Conservation (phyloP, 2,329 filamentous ascomycete species). For the Lachnellula cervina region DNA sequence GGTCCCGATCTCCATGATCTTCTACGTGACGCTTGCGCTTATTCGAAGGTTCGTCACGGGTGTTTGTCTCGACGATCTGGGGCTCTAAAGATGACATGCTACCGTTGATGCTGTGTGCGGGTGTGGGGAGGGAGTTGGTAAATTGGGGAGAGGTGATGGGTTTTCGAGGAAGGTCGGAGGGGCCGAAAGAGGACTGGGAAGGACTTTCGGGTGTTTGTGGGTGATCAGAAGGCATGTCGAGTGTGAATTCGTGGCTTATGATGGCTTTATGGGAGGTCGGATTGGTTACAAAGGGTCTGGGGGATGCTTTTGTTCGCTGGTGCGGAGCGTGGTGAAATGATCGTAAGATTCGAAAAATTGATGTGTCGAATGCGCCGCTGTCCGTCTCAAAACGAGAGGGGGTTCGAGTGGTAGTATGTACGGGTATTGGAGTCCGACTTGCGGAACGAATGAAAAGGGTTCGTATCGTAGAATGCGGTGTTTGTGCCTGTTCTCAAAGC, state of each 20-base stretch:
- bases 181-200: conserved; percentile 53
- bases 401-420: neutral
- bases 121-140: conserved; percentile 49
- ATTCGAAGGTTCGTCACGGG: conserved; percentile 48
- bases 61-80: conserved; percentile 16
- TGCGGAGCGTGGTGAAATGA: conserved; percentile 13
- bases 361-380: conserved; percentile 15
- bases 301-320: neutral
- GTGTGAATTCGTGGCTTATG: conserved; percentile 1
- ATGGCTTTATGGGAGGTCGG: neutral
- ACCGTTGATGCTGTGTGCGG: conserved; percentile 59
- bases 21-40: conserved; percentile 59
- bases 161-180: conserved; percentile 38
- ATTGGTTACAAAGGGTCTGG: conserved; percentile 6
- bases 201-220: conserved; percentile 65
- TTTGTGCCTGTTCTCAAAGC: conserved; percentile 1
- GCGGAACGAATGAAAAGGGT: conserved; percentile 6
- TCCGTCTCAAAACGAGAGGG: conserved; percentile 4
- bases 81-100: conserved; percentile 30
- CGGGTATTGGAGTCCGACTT: conserved; percentile 2
- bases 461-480: conserved; percentile 7
- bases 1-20: conserved; percentile 50
- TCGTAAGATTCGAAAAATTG: neutral
- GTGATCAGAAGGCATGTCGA: conserved; percentile 55
- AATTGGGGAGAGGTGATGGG: conserved; percentile 45